Evolutionary conservation across 2,329 filamentous ascomycete species (phyloP).

Genomic region (Myriosclerotinia scirpicola): DNA sequence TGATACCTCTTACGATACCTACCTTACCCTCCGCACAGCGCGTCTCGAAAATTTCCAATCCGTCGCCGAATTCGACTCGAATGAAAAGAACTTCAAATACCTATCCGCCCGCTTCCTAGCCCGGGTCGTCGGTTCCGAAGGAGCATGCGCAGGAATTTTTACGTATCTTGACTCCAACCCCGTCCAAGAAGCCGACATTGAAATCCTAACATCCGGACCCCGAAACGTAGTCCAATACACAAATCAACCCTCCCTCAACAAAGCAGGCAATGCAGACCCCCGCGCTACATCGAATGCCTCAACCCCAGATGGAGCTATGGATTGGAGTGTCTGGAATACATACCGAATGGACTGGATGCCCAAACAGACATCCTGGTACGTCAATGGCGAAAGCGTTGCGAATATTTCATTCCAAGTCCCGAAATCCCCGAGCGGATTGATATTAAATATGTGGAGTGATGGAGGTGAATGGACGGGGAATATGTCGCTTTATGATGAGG

Average conservation of each 20-base stretch:
- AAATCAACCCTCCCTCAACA: slow-evolving; percentile 37
- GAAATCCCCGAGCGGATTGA: slow-evolving; percentile 32
- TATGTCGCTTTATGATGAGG: slow-evolving; percentile 35
- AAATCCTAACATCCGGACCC: slow-evolving; percentile 38
- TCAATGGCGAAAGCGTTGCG: slow-evolving; percentile 36
- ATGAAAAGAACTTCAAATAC: slow-evolving; percentile 35
- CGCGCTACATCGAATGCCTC: slow-evolving; percentile 35
- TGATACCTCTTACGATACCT: slow-evolving; percentile 32
- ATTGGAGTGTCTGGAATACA: slow-evolving; percentile 38
- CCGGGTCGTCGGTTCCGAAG: slow-evolving; percentile 35
- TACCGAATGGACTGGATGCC: slow-evolving; percentile 41
- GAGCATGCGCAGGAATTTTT: slow-evolving; percentile 40
- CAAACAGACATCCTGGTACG: slow-evolving; percentile 36
- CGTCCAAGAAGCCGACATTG: slow-evolving; percentile 40
- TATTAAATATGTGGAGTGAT: slow-evolving; percentile 41
- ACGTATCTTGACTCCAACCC: slow-evolving; percentile 33
- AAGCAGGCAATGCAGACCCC: slow-evolving; percentile 28
- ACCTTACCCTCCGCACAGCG: slow-evolving; percentile 39
- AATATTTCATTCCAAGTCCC: slow-evolving; percentile 37
- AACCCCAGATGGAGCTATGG: slow-evolving; percentile 24
- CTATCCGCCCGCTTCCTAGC: slow-evolving; percentile 38
- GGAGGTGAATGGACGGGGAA: slow-evolving; percentile 39
- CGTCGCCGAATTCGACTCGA: slow-evolving; percentile 37
- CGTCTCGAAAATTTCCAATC: slow-evolving; percentile 37
- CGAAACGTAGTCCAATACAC: slow-evolving; percentile 38